Evolutionary conservation across 306 rosid species (phyloP).

Genomic region (Cucurbita argyrosperma): DNA sequence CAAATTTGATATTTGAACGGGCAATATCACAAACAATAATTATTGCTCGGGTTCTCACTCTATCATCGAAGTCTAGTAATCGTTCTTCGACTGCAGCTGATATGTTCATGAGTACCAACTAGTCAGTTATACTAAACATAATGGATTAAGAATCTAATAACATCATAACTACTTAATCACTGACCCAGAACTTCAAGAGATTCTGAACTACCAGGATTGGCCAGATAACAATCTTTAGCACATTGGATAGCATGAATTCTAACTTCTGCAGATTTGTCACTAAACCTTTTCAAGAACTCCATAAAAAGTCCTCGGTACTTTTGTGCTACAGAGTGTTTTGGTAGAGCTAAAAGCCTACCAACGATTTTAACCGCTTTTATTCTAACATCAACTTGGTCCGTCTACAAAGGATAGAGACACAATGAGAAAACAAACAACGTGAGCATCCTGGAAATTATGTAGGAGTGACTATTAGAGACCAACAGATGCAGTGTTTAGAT

Average conservation of each 20-base stretch:
- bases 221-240: constrained; percentile 44
- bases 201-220: constrained; percentile 38
- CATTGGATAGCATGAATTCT: constrained; percentile 71
- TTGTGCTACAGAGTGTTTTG: constrained; percentile 42
- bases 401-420: constrained; percentile 29
- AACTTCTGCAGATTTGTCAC: constrained; percentile 80
- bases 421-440: not conserved
- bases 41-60: constrained; percentile 77
- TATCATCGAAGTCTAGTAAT: constrained; percentile 62
- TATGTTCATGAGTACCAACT: constrained; percentile 13
- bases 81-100: constrained; percentile 76
- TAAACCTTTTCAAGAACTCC: constrained; percentile 77
- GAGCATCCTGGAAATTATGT: not conserved
- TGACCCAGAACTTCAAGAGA: constrained; percentile 61
- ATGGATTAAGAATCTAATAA: constrained; percentile 8
- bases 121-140: constrained; percentile 11
- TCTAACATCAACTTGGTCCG: constrained; percentile 88
- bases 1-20: constrained; percentile 38
- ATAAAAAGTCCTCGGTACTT: constrained; percentile 50
- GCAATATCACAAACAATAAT: constrained; percentile 76
- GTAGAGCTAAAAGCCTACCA: constrained; percentile 67
- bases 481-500: not conserved
- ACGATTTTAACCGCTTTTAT: constrained; percentile 81
- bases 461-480: not conserved
- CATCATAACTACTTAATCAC: constrained; percentile 16